Evolutionary conservation across 108 stramenopile genomes (phyloP), one percentile per base, ranked within the genome.

Genomic region (Craspedostauros australis): DNA sequence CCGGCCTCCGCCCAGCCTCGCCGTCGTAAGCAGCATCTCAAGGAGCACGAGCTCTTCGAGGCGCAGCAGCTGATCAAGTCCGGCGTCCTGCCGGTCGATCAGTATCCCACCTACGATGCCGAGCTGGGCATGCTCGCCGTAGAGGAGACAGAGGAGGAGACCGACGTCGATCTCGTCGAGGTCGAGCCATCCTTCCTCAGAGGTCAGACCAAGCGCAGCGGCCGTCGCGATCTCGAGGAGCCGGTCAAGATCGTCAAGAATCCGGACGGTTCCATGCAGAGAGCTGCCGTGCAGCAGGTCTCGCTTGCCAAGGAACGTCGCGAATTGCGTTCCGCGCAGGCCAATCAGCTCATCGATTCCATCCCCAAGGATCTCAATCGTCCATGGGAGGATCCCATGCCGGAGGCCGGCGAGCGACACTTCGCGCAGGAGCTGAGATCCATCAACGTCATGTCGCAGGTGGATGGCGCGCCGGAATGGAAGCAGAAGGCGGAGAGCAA

Each of bases 351-450:
- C 25, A 95, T 99, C 41, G 96, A 99, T 60, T 77, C 87, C 38
- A 98, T 99, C 46, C 98, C 98, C 29, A 97, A 97, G 62, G 96
- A 99, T 62, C 64, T 99, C 24, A 95, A 94, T 70, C 66, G 94
- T 23, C 94, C 96, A 6, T 99, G 96, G 97, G 94, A 95, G 60
- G 98, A 99, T 78, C 98, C 98, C 6, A 63, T 99, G 39, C 94
- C 98, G 23, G 95, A 96, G 48, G 94, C 83, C 5, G 95, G 96
- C 27, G 96, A 98, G 61, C 73, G 96, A 5, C 96, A 94, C 46
- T 97, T 99, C 75, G 96, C 98, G 2, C 93, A 91, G 65, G 98
- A 99, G 70, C 56, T 99, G 39, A 66, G 96, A 9, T 80, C 86
- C 61, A 95, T 98, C 74, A 96, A 95, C 54, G 25, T 66, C 42